phyloP scores from a whole-genome alignment of 257 asterid species.

The Gardenia jasminoides region DNA sequence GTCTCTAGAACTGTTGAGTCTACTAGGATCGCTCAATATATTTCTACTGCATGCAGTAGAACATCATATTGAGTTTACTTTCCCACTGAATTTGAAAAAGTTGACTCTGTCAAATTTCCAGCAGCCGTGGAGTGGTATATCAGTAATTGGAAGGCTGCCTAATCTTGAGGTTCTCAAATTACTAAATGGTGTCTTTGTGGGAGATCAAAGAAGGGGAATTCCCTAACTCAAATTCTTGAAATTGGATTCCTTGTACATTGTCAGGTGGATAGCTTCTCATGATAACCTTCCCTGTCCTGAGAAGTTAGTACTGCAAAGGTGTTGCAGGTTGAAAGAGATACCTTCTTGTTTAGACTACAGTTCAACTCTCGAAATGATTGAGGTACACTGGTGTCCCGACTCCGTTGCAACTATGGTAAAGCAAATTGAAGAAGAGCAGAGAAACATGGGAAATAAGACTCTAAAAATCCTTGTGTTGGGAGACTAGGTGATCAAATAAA shows the following conservation, averaged over 20 bases:
- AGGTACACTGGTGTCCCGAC: neutral
- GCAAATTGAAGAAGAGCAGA: too few relatives aligned
- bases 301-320: neutral
- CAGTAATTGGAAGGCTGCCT: slow-evolving; percentile 6
- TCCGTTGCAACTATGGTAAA: neutral
- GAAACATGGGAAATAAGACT: too few relatives aligned
- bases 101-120: neutral
- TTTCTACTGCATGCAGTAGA: too few relatives aligned
- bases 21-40: too few relatives aligned
- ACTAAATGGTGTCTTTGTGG: neutral
- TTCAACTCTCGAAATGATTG: neutral
- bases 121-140: neutral
- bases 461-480: too few relatives aligned
- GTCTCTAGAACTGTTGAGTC: neutral
- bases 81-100: slow-evolving; percentile 5
- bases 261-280: neutral
- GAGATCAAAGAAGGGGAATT: slow-evolving; percentile 6
- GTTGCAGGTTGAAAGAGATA: slow-evolving; percentile 1
- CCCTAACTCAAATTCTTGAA: slow-evolving; percentile 5
- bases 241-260: neutral
- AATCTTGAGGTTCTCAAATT: slow-evolving; percentile 21
- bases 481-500: too few relatives aligned
- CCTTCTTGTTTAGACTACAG: slow-evolving; percentile 2
- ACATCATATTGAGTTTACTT: neutral
- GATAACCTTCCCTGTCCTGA: slow-evolving; percentile 6